phyloP scores from a whole-genome alignment of 1,284 basidiomycete species.

The Papiliotrema nemorosa region DNA sequence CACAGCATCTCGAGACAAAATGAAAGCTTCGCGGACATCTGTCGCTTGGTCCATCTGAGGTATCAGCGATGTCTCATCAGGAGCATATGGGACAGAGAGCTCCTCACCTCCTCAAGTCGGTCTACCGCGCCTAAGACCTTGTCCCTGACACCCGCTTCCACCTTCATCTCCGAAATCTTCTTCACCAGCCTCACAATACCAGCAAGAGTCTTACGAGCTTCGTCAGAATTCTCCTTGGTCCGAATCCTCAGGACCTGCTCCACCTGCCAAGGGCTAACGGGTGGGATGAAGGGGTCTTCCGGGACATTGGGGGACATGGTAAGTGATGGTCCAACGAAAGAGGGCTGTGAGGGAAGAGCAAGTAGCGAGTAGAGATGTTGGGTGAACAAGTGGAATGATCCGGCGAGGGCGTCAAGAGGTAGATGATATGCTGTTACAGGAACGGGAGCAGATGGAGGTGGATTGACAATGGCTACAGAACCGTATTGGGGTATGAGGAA shows the following conservation, averaged over 20 bases:
- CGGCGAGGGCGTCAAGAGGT: slow-evolving; percentile 50
- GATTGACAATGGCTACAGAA: slow-evolving; percentile 77
- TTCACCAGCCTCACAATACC: slow-evolving; percentile 78
- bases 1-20: slow-evolving; percentile 64
- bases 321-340: slow-evolving; percentile 20
- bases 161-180: slow-evolving; percentile 85
- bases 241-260: slow-evolving; percentile 70
- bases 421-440: slow-evolving; percentile 22
- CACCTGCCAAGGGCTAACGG: slow-evolving; percentile 61
- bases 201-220: slow-evolving; percentile 66
- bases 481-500: slow-evolving; percentile 97
- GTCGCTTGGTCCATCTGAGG: slow-evolving; percentile 11
- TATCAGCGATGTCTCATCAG: slow-evolving; percentile 3
- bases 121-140: slow-evolving; percentile 67
- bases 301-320: slow-evolving; percentile 15
- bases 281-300: slow-evolving; percentile 14
- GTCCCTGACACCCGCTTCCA: slow-evolving; percentile 67
- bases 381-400: slow-evolving; percentile 68
- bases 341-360: slow-evolving; percentile 66
- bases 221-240: slow-evolving; percentile 65
- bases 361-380: slow-evolving; percentile 72
- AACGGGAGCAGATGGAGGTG: slow-evolving; percentile 41
- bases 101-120: slow-evolving; percentile 65
- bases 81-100: slow-evolving; percentile 1
- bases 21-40: slow-evolving; percentile 49